Percentiles rank a stretch among this genome's conserved stretches.
Evolutionary conservation across 1,284 basidiomycete species (phyloP).

Genomic region (Tilletia caries): DNA sequence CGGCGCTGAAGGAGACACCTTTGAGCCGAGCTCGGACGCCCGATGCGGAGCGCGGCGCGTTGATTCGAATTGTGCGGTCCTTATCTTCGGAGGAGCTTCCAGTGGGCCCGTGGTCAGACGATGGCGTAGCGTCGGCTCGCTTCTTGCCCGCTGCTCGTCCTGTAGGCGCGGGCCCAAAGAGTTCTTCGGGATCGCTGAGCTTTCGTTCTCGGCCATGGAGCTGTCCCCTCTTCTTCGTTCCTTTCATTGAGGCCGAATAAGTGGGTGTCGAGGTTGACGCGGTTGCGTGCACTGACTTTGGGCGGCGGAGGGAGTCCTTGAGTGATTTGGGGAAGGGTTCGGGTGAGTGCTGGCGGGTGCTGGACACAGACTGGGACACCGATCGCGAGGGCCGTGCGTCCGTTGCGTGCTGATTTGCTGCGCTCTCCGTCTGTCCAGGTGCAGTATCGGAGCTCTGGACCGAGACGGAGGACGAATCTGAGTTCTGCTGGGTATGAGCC

Average conservation of each 20-base stretch:
- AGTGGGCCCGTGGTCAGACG: not conserved
- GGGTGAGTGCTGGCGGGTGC: too few relatives aligned
- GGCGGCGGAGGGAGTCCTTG: not conserved
- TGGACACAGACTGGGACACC: not conserved
- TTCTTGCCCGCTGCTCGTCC: not conserved
- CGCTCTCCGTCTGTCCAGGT: too few relatives aligned
- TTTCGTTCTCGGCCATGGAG: not conserved
- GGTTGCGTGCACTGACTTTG: not conserved
- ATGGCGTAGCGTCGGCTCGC: not conserved
- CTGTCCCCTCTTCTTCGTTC: not conserved
- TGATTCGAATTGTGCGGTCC: not conserved
- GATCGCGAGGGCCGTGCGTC: not conserved
- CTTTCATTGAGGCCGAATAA: too few relatives aligned
- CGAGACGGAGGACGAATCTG: too few relatives aligned
- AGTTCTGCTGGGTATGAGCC: too few relatives aligned
- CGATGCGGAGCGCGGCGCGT: not conserved
- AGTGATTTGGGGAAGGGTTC: too few relatives aligned
- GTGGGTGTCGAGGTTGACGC: not conserved
- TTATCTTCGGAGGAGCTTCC: not conserved
- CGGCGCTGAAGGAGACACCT: not conserved
- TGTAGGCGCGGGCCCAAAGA: not conserved
- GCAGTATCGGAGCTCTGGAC: too few relatives aligned
- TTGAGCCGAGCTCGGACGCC: not conserved
- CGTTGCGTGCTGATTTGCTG: too few relatives aligned
- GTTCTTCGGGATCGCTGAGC: slow-evolving; percentile 6